These are phyloP conservation scores for Schwanniomyces etchellsii DNA, from an alignment of 1,139 yeast genomes.

Conservation along the genomic window DNA sequence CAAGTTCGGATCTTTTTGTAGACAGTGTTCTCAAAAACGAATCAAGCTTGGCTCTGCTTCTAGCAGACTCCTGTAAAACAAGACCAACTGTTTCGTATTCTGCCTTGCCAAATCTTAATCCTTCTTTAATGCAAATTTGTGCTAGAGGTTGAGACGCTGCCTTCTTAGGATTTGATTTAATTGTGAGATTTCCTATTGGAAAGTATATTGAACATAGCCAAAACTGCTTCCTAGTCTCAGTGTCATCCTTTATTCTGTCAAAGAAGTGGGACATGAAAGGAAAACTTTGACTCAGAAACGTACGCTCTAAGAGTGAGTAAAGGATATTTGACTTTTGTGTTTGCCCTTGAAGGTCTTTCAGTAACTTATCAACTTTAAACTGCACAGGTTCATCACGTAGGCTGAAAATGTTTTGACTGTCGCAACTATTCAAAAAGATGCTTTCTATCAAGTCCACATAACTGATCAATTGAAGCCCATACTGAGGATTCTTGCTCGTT, in stretches of 20 bases:
- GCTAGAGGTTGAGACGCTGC: constrained; percentile 25
- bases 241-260: constrained; percentile 8
- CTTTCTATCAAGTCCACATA: constrained; percentile 49
- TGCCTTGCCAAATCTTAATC: constrained; percentile 58
- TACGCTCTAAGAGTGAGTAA: constrained; percentile 14
- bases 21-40: constrained; percentile 15
- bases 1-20: constrained; percentile 52
- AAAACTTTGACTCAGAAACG: not conserved
- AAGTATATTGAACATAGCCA: constrained; percentile 45
- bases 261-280: constrained; percentile 4
- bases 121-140: constrained; percentile 55
- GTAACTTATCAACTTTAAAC: not conserved
- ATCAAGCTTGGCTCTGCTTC: constrained; percentile 10
- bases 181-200: constrained; percentile 40
- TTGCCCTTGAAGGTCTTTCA: constrained; percentile 8
- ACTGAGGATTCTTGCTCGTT: constrained; percentile 53
- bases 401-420: constrained; percentile 1
- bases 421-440: constrained; percentile 47
- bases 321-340: constrained; percentile 16
- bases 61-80: constrained; percentile 18
- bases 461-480: constrained; percentile 59
- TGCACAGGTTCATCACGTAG: constrained; percentile 2
- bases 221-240: constrained; percentile 29
- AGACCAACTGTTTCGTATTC: constrained; percentile 49
- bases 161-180: constrained; percentile 35